Conservation (phyloP, 2,329 filamentous ascomycete genomes). For the Fusarium citri region DNA sequence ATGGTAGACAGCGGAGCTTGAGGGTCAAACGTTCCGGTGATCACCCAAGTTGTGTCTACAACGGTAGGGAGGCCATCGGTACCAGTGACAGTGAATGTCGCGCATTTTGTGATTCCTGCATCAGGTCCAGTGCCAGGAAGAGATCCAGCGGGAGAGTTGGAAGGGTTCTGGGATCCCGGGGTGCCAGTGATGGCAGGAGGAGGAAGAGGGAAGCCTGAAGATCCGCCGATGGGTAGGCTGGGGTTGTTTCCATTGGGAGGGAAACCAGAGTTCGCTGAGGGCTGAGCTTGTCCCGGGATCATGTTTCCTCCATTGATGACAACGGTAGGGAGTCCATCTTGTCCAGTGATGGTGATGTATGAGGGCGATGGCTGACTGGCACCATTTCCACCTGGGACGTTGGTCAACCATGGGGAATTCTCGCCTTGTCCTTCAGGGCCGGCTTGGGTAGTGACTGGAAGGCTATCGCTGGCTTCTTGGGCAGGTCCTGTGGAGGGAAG, state of each 20-base stretch:
- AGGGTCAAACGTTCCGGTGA: slow-evolving; percentile 26
- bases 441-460: slow-evolving; percentile 35
- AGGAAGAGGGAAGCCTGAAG: slow-evolving; percentile 31
- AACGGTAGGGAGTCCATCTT: slow-evolving; percentile 46
- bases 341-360: slow-evolving; percentile 40
- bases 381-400: slow-evolving; percentile 14
- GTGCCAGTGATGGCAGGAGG: slow-evolving; percentile 17
- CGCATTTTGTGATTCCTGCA: slow-evolving; percentile 39
- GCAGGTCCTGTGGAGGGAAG: slow-evolving; percentile 24
- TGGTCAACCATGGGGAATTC: slow-evolving; percentile 28
- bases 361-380: slow-evolving; percentile 24
- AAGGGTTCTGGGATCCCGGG: slow-evolving; percentile 20
- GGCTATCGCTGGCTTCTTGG: slow-evolving; percentile 34
- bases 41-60: slow-evolving; percentile 51
- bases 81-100: slow-evolving; percentile 49
- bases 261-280: slow-evolving; percentile 19
- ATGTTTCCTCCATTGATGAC: slow-evolving; percentile 27
- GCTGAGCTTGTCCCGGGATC: slow-evolving; percentile 22
- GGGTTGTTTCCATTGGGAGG: slow-evolving; percentile 24
- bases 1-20: slow-evolving; percentile 30
- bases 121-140: slow-evolving; percentile 14
- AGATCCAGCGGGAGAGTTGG: slow-evolving; percentile 15
- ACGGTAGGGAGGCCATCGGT: slow-evolving; percentile 51
- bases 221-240: slow-evolving; percentile 25
- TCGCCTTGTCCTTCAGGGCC: slow-evolving; percentile 30